These are phyloP conservation scores for Moesziomyces globuligerus DNA, from an alignment of 1,284 basidiomycete genomes.

Conservation along the genomic window DNA sequence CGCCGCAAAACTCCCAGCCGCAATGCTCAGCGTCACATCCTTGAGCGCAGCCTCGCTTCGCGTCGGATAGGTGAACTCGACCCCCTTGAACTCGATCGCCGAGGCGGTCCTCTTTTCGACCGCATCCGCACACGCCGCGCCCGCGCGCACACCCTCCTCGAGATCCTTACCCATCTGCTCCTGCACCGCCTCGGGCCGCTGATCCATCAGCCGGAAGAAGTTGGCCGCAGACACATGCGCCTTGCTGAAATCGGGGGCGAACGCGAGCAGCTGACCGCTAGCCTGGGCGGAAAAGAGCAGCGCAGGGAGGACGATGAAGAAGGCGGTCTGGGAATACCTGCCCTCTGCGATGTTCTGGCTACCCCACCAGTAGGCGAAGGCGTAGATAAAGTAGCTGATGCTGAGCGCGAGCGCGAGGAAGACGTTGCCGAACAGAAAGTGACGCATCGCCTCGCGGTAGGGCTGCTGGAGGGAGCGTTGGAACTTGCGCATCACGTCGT, in stretches of 20 bases:
- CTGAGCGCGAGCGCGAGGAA: constrained; percentile 56
- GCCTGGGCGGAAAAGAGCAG: constrained; percentile 61
- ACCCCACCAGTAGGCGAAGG: constrained; percentile 63
- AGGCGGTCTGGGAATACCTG: constrained; percentile 52
- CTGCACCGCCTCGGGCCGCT: constrained; percentile 78
- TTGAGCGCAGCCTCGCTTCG: constrained; percentile 48
- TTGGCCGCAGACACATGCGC: constrained; percentile 57
- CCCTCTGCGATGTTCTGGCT: constrained; percentile 56
- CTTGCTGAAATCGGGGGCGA: constrained; percentile 57
- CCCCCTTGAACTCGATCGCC: constrained; percentile 29
- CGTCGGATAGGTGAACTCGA: constrained; percentile 46
- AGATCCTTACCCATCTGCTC: constrained; percentile 82
- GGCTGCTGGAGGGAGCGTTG: constrained; percentile 41
- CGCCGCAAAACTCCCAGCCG: constrained; percentile 55
- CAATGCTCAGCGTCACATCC: constrained; percentile 51
- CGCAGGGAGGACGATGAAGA: constrained; percentile 60
- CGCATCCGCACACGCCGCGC: constrained; percentile 72
- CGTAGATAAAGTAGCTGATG: constrained; percentile 61
- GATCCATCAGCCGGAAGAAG: constrained; percentile 55
- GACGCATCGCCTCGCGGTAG: constrained; percentile 51
- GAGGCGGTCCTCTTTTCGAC: constrained; percentile 15
- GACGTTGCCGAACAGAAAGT: constrained; percentile 53
- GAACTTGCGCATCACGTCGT: constrained; percentile 54
- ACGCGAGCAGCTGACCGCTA: constrained; percentile 59
- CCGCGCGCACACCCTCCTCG: constrained; percentile 85